Percentiles rank a stretch among this genome's conserved stretches.
Evolutionary conservation across 495 filamentous ascomycete species (phyloP).

Genomic region (Lepraria neglecta): DNA sequence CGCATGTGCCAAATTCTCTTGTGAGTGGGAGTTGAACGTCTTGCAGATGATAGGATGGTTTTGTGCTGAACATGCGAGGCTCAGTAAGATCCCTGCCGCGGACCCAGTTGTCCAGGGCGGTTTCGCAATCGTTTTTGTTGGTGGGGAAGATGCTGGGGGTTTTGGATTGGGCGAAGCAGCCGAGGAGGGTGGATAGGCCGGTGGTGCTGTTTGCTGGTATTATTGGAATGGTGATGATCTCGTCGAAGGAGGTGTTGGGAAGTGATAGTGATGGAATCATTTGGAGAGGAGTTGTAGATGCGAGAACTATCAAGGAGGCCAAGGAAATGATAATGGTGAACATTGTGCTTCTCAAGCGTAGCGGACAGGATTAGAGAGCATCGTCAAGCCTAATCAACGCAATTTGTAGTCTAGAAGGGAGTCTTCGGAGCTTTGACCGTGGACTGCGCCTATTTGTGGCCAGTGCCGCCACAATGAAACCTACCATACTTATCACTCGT

Average conservation of each 20-base stretch:
- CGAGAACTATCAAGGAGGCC: not conserved
- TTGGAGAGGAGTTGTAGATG: not conserved
- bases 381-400: not conserved
- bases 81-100: not conserved
- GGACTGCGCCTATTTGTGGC: not conserved
- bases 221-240: not conserved
- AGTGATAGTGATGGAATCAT: not conserved
- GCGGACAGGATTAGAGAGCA: not conserved
- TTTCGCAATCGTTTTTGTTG: conserved; percentile 4
- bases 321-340: not conserved
- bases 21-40: not conserved
- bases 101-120: conserved; percentile 4
- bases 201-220: not conserved
- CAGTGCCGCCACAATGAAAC: not conserved
- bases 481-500: not conserved
- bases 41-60: not conserved
- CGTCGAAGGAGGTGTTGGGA: not conserved
- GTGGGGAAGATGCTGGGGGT: conserved; percentile 1
- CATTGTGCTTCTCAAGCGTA: not conserved
- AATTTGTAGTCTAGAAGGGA: not conserved
- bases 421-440: not conserved
- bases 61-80: not conserved
- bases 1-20: not conserved
- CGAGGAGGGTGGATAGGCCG: not conserved
- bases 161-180: conserved; percentile 8